A percentile compares a stretch with the other conserved stretches of the same genome.
Conservation (phyloP, 1,284 basidiomycete species). For the Takashimella tepidaria region DNA sequence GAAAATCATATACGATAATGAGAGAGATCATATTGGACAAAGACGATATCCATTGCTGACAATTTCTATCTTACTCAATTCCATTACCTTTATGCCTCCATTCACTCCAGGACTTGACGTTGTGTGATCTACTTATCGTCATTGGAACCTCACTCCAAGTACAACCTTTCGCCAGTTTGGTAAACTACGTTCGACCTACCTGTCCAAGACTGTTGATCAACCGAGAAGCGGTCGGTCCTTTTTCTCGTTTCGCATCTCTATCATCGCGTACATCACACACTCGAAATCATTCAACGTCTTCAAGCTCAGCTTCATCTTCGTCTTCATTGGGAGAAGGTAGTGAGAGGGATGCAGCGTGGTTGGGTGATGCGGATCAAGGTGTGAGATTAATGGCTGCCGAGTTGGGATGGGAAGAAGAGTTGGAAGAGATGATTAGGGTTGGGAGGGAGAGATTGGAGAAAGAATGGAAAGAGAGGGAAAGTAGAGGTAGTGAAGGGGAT, state of each 20-base stretch:
- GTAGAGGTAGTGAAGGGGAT: background rate
- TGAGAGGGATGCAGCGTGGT: conserved; percentile 44
- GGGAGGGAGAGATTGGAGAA: conserved; percentile 25
- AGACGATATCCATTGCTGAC: too few relatives aligned
- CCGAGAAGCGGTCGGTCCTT: conserved; percentile 52
- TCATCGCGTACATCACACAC: conserved; percentile 1
- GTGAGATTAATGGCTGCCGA: conserved; percentile 28
- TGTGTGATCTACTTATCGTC: conserved; percentile 79
- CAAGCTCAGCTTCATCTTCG: background rate
- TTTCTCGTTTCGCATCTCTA: conserved; percentile 6
- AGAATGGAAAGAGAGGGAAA: conserved; percentile 25
- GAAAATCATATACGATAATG: too few relatives aligned
- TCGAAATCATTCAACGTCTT: background rate
- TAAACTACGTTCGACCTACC: conserved; percentile 45
- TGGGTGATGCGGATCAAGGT: conserved; percentile 47
- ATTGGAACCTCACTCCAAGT: conserved; percentile 76
- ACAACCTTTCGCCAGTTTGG: conserved; percentile 54
- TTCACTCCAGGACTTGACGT: conserved; percentile 44
- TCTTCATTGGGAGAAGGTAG: conserved; percentile 5
- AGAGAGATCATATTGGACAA: too few relatives aligned
- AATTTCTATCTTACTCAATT: too few relatives aligned
- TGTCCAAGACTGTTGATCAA: conserved; percentile 54
- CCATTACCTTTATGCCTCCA: too few relatives aligned
- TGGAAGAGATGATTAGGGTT: conserved; percentile 28
- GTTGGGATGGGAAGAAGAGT: conserved; percentile 44